Percentiles rank a stretch among this genome's conserved stretches.
Conservation (phyloP, 805 yeast genomes). For the Kazachstania kunashirensis region DNA sequence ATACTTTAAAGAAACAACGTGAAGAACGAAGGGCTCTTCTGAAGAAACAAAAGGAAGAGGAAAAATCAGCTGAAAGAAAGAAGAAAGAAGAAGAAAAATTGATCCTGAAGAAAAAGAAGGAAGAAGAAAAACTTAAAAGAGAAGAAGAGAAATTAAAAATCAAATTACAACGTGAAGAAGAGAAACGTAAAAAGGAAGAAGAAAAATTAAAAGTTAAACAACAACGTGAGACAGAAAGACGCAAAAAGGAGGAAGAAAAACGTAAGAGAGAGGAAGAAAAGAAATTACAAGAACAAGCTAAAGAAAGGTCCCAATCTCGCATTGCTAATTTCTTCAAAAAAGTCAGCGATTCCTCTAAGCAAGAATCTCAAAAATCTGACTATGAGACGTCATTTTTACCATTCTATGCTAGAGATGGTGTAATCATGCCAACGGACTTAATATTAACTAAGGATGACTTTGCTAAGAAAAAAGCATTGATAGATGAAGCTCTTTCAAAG, state of each 20-base stretch:
- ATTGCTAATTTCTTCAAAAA: constrained; percentile 31
- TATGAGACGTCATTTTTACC: constrained; percentile 30
- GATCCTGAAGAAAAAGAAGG: constrained; percentile 12
- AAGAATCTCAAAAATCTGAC: constrained; percentile 19
- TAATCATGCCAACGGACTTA: constrained; percentile 13
- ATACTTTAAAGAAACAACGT: constrained; percentile 31
- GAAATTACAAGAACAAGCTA: constrained; percentile 24
- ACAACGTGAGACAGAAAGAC: constrained; percentile 8
- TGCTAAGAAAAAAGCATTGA: constrained; percentile 10
- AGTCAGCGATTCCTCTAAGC: constrained; percentile 21
- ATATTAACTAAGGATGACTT: constrained; percentile 4
- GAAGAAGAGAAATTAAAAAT: constrained; percentile 21
- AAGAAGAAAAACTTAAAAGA: constrained; percentile 7
- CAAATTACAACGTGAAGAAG: constrained; percentile 24
- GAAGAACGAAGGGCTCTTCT: constrained; percentile 22
- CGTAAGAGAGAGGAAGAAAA: constrained; percentile 20
- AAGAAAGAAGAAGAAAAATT: constrained; percentile 13
- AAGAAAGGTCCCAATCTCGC: constrained; percentile 31
- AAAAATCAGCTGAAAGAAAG: constrained; percentile 10
- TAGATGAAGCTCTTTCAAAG: constrained; percentile 19
- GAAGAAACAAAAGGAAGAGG: constrained; percentile 18
- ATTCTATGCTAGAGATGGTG: constrained; percentile 32
- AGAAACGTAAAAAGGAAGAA: constrained; percentile 10
- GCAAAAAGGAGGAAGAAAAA: constrained; percentile 17
- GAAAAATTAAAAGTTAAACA: constrained; percentile 12